Evolutionary conservation across 768 basidiomycete species (phyloP).

Genomic region (Hericium alpestre): DNA sequence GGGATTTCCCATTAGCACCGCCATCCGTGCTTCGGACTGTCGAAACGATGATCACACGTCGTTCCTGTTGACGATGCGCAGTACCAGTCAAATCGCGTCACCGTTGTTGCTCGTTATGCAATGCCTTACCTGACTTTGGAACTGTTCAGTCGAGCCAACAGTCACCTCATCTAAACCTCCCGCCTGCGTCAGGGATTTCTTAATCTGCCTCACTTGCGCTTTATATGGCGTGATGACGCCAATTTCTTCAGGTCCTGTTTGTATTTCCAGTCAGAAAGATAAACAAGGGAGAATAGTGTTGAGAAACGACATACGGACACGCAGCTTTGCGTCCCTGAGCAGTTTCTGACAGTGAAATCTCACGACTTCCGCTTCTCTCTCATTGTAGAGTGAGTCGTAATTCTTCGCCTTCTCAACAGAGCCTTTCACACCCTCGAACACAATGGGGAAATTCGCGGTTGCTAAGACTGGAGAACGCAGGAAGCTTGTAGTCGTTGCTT

Average conservation of each 20-base stretch:
- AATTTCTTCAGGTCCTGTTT: constrained; percentile 15
- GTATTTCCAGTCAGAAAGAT: background rate
- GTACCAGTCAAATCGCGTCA: background rate
- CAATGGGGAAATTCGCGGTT: constrained; percentile 18
- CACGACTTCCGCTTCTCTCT: constrained; percentile 25
- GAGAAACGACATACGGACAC: constrained; percentile 19
- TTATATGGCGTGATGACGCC: constrained; percentile 31
- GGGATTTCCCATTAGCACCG: constrained; percentile 7
- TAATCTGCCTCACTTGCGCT: constrained; percentile 26
- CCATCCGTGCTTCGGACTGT: constrained; percentile 25
- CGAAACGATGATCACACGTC: constrained; percentile 27
- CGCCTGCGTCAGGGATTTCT: constrained; percentile 13
- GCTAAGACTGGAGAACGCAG: constrained; percentile 18
- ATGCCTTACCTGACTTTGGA: constrained; percentile 29
- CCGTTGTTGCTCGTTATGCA: background rate
- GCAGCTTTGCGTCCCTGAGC: constrained; percentile 15
- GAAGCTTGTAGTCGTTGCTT: background rate
- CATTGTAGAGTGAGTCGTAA: constrained; percentile 33
- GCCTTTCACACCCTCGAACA: constrained; percentile 26
- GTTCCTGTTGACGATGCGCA: constrained; percentile 19
- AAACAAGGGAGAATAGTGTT: background rate
- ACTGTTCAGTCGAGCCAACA: constrained; percentile 30
- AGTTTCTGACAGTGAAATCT: constrained; percentile 23
- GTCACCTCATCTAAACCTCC: constrained; percentile 14
- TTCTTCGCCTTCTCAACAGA: constrained; percentile 23